phyloP scores from a whole-genome alignment of 2,329 filamentous ascomycete species.

The Aspergillus tamarii region DNA sequence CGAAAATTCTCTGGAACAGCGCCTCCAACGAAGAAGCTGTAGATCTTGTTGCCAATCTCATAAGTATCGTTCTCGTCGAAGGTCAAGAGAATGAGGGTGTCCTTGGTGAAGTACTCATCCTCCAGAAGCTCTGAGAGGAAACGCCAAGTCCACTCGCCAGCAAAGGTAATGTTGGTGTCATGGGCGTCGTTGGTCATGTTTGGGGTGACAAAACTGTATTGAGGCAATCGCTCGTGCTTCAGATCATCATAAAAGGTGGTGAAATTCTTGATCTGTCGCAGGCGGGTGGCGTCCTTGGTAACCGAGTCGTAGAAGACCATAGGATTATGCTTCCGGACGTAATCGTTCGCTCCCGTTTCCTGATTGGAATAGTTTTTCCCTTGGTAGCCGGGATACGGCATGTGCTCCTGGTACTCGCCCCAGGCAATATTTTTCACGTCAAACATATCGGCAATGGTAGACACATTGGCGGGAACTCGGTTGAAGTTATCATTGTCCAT shows the following conservation, averaged over 20 bases:
- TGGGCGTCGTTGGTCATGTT: slow-evolving; percentile 71
- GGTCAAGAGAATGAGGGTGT: slow-evolving; percentile 78
- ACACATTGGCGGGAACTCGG: slow-evolving; percentile 62
- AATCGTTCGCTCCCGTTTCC: slow-evolving; percentile 68
- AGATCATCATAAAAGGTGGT: slow-evolving; percentile 71
- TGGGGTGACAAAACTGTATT: slow-evolving; percentile 62
- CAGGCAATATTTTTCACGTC: slow-evolving; percentile 67
- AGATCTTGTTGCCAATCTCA: slow-evolving; percentile 66
- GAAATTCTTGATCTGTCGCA: slow-evolving; percentile 74
- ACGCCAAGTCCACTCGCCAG: slow-evolving; percentile 67
- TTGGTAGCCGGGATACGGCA: slow-evolving; percentile 75
- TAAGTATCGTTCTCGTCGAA: slow-evolving; percentile 82
- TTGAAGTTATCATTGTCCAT: slow-evolving; percentile 70
- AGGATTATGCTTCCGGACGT: slow-evolving; percentile 81
- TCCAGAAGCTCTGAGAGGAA: slow-evolving; percentile 73
- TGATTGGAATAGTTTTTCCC: slow-evolving; percentile 58
- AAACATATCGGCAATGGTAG: slow-evolving; percentile 69
- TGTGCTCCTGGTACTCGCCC: slow-evolving; percentile 76
- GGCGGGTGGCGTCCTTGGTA: slow-evolving; percentile 59
- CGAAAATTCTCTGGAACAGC: slow-evolving; percentile 65
- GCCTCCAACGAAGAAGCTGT: slow-evolving; percentile 74
- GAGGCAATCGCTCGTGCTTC: slow-evolving; percentile 64
- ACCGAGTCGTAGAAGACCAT: slow-evolving; percentile 68
- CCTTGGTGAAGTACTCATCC: slow-evolving; percentile 72
- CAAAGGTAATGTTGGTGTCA: slow-evolving; percentile 70